Base-by-base conservation (phyloP, 202 grass and related monocot species). In the Schoenoplectus triqueter region DNA sequence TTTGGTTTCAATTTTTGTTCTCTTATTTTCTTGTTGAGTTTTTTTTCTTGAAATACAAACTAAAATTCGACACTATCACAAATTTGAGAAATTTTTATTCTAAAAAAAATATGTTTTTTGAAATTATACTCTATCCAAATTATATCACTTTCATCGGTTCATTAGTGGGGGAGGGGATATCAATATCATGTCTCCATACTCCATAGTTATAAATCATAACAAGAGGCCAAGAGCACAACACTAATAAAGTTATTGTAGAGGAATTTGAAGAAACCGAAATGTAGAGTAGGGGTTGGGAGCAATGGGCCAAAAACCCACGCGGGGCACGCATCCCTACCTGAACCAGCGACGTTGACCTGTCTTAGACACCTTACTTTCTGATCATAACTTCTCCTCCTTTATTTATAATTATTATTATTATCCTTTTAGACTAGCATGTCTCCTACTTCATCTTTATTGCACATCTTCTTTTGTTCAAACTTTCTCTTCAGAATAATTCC, bases 241-340 rank as follows among this genome's bases (percentile, higher is more conserved):
- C 31, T 31, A 31, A 31, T 31, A 31, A 49, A 6, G 6, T 49
- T 5, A 64, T 83, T 83, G 46, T 54, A 83, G 64, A 57, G 4
- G 1, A 8, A 70, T 83, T 70, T 7, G 0, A 68, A 17, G 0
- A 0, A 2, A 5, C 0, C 40, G 6, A 55, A 83, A 2, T 70
- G 49, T 39, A 83, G 81, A 83, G 20, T 66, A 44, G 0, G 1
- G 11, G 18, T 0, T 2, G 20, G 20, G 8, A n/a, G 18, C 31
- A 83, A 47, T 66, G 81, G 81, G 81, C 81, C 81, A 55, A 50
- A 68, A 70, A 6, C 61, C 81, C 81, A 83, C 81, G 81, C 61
- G 81, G 81, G 45, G 50, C 81, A 70, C 81, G 64, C 66, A 83
- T 40, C 19, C 81, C 81, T 65, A 83, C 65, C 65, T 17, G 2